Conservation (phyloP, 345 rosid species). For the Angophora floribunda region DNA sequence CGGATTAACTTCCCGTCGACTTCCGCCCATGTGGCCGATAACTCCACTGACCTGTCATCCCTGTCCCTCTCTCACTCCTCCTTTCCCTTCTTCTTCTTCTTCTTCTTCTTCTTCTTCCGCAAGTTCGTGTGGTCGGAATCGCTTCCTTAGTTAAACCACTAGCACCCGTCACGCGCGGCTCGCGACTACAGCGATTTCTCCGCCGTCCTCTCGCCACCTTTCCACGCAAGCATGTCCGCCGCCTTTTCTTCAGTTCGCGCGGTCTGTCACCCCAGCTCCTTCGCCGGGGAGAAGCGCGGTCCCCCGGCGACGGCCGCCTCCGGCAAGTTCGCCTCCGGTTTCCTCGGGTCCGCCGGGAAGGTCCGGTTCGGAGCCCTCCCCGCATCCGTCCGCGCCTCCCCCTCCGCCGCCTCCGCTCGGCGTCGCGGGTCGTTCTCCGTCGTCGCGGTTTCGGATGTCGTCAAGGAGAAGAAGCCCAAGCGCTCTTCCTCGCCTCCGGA, state of each 20-base stretch:
- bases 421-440: background rate
- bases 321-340: background rate
- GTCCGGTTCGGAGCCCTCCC: background rate
- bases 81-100: background rate
- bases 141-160: background rate
- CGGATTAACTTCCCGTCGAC: background rate
- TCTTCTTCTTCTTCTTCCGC: background rate
- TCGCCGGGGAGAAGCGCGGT: background rate
- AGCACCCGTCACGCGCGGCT: background rate
- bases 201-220: background rate
- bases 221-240: background rate
- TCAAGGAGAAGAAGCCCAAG: constrained; percentile 9
- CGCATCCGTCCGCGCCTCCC: background rate
- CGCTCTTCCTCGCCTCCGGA: background rate
- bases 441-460: constrained; percentile 1
- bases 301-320: background rate
- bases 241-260: background rate
- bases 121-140: background rate
- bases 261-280: background rate
- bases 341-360: constrained; percentile 1
- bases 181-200: background rate
- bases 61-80: background rate
- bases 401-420: background rate
- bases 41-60: background rate
- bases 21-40: background rate